phyloP scores from a whole-genome alignment of 352 stramenopile species.

The Aphanomyces invadans region DNA sequence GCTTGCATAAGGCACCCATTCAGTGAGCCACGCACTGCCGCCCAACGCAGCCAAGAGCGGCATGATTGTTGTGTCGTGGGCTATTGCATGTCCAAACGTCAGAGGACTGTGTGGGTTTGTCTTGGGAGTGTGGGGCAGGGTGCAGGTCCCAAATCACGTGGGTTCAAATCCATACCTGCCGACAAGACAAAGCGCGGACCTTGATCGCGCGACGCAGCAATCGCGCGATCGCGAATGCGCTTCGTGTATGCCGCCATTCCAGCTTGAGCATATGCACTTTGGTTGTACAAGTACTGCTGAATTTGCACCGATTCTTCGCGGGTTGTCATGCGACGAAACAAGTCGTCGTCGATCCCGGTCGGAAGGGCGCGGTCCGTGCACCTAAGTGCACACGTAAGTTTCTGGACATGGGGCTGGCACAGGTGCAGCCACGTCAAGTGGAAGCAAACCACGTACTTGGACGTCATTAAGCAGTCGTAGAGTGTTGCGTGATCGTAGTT shows the following conservation, averaged over 20 bases:
- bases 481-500: conserved; percentile 12
- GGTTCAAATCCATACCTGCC: conserved; percentile 3
- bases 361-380: conserved; percentile 19
- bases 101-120: background rate
- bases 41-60: conserved; percentile 15
- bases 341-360: conserved; percentile 1
- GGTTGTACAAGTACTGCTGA: conserved; percentile 20
- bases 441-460: background rate
- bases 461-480: conserved; percentile 24
- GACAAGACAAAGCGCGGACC: conserved; percentile 16
- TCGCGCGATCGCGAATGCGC: conserved; percentile 6
- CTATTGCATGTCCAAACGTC: background rate
- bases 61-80: conserved; percentile 22
- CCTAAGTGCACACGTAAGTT: too few species aligned
- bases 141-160: too few species aligned
- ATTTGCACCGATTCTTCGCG: conserved; percentile 18
- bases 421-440: background rate
- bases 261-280: conserved; percentile 17
- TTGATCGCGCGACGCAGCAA: background rate
- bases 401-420: too few species aligned
- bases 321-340: background rate
- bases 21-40: conserved; percentile 11
- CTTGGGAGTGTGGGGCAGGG: too few species aligned
- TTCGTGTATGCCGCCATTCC: conserved; percentile 17
- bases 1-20: conserved; percentile 23